Evolutionary conservation across 2,329 filamentous ascomycete genomes (phyloP).

Genomic region (Pseudogymnoascus sp.): DNA sequence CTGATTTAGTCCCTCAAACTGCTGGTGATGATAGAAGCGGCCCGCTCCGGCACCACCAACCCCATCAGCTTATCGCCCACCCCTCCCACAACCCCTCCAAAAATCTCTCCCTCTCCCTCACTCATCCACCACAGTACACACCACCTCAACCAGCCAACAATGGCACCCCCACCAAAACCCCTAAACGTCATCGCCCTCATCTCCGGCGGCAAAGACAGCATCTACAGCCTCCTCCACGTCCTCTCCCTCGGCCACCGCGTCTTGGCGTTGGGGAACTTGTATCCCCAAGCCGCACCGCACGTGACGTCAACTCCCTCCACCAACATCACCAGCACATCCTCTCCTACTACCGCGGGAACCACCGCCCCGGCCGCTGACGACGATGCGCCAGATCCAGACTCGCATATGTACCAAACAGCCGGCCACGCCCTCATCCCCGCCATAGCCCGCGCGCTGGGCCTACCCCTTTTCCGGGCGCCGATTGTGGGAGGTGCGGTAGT

Average conservation of each 20-base stretch:
- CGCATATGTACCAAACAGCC: conserved; percentile 99
- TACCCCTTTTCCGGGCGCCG: conserved; percentile 76
- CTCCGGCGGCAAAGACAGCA: conserved; percentile 94
- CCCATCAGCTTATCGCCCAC: not conserved
- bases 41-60: not conserved
- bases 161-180: conserved; percentile 25
- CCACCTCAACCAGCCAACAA: not conserved
- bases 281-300: conserved; percentile 45
- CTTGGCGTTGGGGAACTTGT: conserved; percentile 82
- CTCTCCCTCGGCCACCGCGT: conserved; percentile 77
- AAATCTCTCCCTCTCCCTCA: not conserved
- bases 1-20: no score
- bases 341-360: no score
- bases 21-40: not conserved
- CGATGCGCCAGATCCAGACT: conserved; percentile 69
- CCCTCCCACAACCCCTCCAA: not conserved
- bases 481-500: conserved; percentile 69
- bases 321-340: conserved; percentile 2
- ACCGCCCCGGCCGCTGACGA: no score
- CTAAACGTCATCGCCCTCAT: conserved; percentile 84
- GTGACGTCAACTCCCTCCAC: not conserved
- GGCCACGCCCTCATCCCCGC: conserved; percentile 82
- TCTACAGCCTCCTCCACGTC: conserved; percentile 90
- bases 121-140: not conserved
- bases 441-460: conserved; percentile 69